Conservation (phyloP, 805 yeast species). For the Teunomyces cretensis region DNA sequence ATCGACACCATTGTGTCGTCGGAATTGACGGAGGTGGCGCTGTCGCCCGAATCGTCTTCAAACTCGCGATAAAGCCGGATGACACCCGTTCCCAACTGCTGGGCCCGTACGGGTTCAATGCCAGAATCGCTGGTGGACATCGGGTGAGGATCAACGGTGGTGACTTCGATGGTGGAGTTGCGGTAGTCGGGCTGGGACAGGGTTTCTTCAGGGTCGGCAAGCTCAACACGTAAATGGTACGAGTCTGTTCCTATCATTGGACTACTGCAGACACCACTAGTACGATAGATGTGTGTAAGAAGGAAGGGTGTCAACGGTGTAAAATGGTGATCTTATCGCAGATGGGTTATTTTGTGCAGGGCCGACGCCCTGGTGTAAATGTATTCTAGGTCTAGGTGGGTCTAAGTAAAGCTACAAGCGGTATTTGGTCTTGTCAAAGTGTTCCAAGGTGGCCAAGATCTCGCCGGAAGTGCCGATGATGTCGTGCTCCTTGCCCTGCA, state of each 20-base stretch:
- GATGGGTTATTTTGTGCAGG: too few species aligned
- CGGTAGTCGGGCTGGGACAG: constrained; percentile 27
- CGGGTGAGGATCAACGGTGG: constrained; percentile 21
- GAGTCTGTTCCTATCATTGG: constrained; percentile 44
- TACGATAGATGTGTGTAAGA: too few species aligned
- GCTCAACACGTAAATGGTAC: constrained; percentile 36
- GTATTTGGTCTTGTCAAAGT: constrained; percentile 35
- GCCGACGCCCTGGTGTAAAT: too few species aligned
- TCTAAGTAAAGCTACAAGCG: constrained; percentile 5
- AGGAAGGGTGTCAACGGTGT: too few species aligned
- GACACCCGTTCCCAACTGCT: constrained; percentile 70
- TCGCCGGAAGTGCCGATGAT: constrained; percentile 60
- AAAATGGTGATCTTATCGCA: background rate
- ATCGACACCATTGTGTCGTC: constrained; percentile 74
- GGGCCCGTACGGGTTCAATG: constrained; percentile 57
- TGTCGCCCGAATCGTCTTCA: constrained; percentile 22
- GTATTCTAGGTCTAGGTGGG: background rate
- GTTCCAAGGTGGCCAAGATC: constrained; percentile 48
- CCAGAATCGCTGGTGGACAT: background rate
- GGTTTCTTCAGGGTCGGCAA: constrained; percentile 8
- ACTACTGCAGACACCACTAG: too few species aligned
- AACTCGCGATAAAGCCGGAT: constrained; percentile 64
- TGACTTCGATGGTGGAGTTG: constrained; percentile 27
- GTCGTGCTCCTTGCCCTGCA: constrained; percentile 50
- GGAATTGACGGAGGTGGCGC: constrained; percentile 25